These are phyloP conservation scores for Fusarium sp. DNA, from an alignment of 2,329 filamentous ascomycete species.

Conservation along the genomic window DNA sequence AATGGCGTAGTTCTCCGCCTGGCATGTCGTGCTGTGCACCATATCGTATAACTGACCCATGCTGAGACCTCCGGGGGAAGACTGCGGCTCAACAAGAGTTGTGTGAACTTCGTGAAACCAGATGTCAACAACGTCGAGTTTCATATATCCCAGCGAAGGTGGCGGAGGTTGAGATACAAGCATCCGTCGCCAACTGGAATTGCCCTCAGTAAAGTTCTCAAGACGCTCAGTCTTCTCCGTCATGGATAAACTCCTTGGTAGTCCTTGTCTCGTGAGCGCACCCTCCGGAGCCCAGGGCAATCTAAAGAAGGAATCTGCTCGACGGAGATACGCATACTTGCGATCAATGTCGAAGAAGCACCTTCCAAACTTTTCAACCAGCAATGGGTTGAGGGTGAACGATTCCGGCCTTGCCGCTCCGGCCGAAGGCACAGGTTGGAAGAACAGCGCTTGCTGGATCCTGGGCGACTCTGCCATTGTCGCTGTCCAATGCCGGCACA, in stretches of 20 bases:
- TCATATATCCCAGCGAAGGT: conserved; percentile 36
- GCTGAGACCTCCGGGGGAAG: conserved; percentile 15
- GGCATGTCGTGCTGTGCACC: conserved; percentile 25
- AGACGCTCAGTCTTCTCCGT: conserved; percentile 26
- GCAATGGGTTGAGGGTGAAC: conserved; percentile 31
- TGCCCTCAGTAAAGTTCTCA: conserved; percentile 27
- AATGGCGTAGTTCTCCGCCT: conserved; percentile 4
- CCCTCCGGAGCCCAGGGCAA: conserved; percentile 37
- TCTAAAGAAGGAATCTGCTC: conserved; percentile 39
- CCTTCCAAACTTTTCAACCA: conserved; percentile 39
- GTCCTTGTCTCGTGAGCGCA: conserved; percentile 3
- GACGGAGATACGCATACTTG: conserved; percentile 21
- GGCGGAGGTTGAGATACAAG: conserved; percentile 47
- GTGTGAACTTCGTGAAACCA: conserved; percentile 27
- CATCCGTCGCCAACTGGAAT: conserved; percentile 46
- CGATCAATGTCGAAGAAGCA: conserved; percentile 38
- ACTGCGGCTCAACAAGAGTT: conserved; percentile 6
- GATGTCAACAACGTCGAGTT: conserved; percentile 18
- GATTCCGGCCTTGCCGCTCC: background rate
- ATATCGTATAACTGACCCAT: conserved; percentile 43
- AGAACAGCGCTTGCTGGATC: conserved; percentile 37
- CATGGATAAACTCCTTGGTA: conserved; percentile 8
- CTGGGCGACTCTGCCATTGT: conserved; percentile 22
- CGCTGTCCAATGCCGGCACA: conserved; percentile 44
- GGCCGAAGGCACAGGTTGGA: conserved; percentile 6